Conservation (phyloP, 2,329 filamentous ascomycete genomes). For the Aspergillus novoparasiticus region DNA sequence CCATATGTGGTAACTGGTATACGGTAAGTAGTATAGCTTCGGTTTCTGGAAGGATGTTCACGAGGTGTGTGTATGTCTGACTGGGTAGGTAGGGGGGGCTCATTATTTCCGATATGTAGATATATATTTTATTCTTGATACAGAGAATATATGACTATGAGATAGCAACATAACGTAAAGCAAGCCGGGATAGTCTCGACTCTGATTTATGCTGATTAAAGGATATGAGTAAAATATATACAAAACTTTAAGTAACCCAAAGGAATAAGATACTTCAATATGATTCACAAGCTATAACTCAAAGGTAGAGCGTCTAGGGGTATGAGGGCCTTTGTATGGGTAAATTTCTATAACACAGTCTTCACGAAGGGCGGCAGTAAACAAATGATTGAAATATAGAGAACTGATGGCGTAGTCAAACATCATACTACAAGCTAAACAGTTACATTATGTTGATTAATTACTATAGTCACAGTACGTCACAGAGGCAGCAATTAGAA, state of each 20-base stretch:
- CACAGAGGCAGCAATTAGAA: too few relatives aligned
- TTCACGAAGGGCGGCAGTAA: too few relatives aligned
- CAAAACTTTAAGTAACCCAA: too few relatives aligned
- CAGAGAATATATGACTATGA: rapidly evolving
- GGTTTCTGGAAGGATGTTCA: background rate
- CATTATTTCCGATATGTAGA: rapidly evolving
- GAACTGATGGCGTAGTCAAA: background rate
- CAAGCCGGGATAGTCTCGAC: too few relatives aligned
- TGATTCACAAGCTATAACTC: rapidly evolving
- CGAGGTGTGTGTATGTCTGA: background rate
- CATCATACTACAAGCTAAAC: rapidly evolving
- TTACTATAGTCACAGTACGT: background rate
- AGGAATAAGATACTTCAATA: too few relatives aligned
- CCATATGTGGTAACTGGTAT: too few relatives aligned
- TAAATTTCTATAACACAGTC: rapidly evolving
- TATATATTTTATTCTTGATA: background rate
- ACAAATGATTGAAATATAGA: too few relatives aligned
- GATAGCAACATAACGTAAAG: too few relatives aligned
- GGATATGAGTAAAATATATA: too few relatives aligned
- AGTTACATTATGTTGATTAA: background rate
- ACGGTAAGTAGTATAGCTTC: background rate
- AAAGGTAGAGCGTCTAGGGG: too few relatives aligned
- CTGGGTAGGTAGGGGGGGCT: background rate
- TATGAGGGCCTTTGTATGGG: too few relatives aligned
- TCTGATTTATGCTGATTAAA: too few relatives aligned